phyloP scores from a whole-genome alignment of 495 filamentous ascomycete species.

The Melanomma pulvis-pyrius region DNA sequence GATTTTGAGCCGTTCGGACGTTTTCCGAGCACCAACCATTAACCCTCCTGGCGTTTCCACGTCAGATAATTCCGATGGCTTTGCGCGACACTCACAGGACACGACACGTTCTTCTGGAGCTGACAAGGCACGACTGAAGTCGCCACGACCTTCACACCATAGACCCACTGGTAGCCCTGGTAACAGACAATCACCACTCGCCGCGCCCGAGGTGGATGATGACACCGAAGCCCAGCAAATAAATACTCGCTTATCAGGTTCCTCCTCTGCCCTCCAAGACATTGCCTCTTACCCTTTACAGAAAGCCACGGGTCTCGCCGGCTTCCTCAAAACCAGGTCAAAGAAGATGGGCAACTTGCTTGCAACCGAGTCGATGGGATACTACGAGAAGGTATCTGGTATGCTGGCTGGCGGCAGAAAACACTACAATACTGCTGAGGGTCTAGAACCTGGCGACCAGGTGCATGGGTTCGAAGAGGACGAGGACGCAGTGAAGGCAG shows the following conservation, averaged over 20 bases:
- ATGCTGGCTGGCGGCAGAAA: conserved; percentile 93
- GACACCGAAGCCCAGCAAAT: conserved; percentile 23
- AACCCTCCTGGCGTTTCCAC: conserved; percentile 36
- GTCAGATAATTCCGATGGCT: conserved; percentile 40
- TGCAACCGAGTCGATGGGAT: conserved; percentile 94
- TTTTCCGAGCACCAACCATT: conserved; percentile 86
- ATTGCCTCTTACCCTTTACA: conserved; percentile 81
- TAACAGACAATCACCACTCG: conserved; percentile 19
- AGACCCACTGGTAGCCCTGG: background rate
- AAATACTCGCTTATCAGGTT: conserved; percentile 39
- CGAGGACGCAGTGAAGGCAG: conserved; percentile 59
- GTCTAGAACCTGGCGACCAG: conserved; percentile 62
- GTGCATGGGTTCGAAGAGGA: conserved; percentile 68
- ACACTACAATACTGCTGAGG: conserved; percentile 81
- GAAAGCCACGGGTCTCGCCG: conserved; percentile 81
- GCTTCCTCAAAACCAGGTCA: conserved; percentile 74
- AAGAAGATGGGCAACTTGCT: conserved; percentile 83
- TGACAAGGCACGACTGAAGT: conserved; percentile 20
- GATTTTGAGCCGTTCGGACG: conserved; percentile 81
- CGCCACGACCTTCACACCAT: conserved; percentile 20
- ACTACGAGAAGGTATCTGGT: conserved; percentile 94
- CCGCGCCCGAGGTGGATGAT: conserved; percentile 23
- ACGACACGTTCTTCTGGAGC: conserved; percentile 44
- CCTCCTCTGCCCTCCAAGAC: conserved; percentile 67
- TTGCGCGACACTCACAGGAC: conserved; percentile 50